Evolutionary conservation across 2,329 filamentous ascomycete genomes (phyloP).

Genomic region (Colletotrichum neosansevieriae): DNA sequence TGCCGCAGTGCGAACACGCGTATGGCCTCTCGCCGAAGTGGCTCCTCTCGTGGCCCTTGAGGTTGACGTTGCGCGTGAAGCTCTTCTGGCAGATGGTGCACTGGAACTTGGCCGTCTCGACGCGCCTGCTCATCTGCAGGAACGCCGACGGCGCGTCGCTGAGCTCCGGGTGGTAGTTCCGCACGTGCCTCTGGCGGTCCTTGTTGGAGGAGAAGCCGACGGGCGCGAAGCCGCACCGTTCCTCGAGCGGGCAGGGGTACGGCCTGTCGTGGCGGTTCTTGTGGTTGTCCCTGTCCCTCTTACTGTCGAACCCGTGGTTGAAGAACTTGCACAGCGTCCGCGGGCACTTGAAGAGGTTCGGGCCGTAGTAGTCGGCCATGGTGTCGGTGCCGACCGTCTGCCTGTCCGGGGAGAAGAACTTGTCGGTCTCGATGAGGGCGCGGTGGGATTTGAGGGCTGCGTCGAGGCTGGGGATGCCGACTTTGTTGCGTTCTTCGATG

Average conservation of each 20-base stretch:
- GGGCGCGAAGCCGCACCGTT: constrained; percentile 48
- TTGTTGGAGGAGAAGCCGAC: constrained; percentile 56
- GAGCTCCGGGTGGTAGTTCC: constrained; percentile 45
- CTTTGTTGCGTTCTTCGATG: constrained; percentile 45
- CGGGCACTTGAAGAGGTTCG: constrained; percentile 55
- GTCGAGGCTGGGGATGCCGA: constrained; percentile 47
- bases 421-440: constrained; percentile 45
- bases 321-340: constrained; percentile 57
- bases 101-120: constrained; percentile 42
- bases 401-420: neutral
- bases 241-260: constrained; percentile 50
- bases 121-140: constrained; percentile 38
- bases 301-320: constrained; percentile 53
- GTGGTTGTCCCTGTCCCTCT: constrained; percentile 50
- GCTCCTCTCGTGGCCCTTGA: constrained; percentile 50
- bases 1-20: constrained; percentile 47
- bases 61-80: constrained; percentile 53
- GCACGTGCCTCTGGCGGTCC: constrained; percentile 51
- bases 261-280: constrained; percentile 54
- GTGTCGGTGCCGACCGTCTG: neutral
- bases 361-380: constrained; percentile 51
- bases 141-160: constrained; percentile 42
- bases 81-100: constrained; percentile 52
- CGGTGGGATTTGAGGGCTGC: constrained; percentile 46
- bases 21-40: constrained; percentile 52